These are phyloP conservation scores for Sutorius eximius DNA, from an alignment of 1,284 basidiomycete genomes.

Conservation along the genomic window DNA sequence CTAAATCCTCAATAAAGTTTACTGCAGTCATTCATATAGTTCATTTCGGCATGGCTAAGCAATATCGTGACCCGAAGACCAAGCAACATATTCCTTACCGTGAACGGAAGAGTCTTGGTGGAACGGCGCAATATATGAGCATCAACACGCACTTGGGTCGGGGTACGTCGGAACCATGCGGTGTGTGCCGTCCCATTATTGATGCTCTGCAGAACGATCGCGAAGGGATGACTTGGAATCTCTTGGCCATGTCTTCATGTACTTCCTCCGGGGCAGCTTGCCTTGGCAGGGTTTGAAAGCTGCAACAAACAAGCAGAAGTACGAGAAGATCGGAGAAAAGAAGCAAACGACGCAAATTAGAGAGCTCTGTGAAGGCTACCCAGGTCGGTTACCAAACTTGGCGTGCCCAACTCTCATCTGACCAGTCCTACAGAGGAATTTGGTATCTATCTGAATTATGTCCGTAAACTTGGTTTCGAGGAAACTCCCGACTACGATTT, in stretches of 20 bases:
- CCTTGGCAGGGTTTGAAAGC: constrained; percentile 97
- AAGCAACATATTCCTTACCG: constrained; percentile 98
- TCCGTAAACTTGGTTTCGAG: constrained; percentile 93
- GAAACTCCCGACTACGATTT: constrained; percentile 98
- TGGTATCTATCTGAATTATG: constrained; percentile 96
- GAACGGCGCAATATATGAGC: constrained; percentile 97
- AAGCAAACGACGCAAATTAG: constrained; percentile 93
- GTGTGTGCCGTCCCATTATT: neutral
- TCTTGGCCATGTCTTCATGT: constrained; percentile 98
- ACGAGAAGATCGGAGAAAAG: constrained; percentile 98
- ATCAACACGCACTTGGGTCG: constrained; percentile 98
- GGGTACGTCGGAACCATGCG: constrained; percentile 33
- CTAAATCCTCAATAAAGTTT: neutral
- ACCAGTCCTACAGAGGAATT: constrained; percentile 81
- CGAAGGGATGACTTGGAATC: constrained; percentile 93
- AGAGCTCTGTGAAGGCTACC: constrained; percentile 95
- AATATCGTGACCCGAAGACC: constrained; percentile 98
- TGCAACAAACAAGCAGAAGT: constrained; percentile 99
- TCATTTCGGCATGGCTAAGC: constrained; percentile 98
- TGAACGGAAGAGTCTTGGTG: constrained; percentile 97
- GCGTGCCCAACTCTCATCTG: constrained; percentile 88
- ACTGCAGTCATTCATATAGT: constrained; percentile 78
- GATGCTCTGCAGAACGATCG: constrained; percentile 55
- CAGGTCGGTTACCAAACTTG: constrained; percentile 58
- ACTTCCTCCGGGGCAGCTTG: constrained; percentile 89